Base-by-base conservation (phyloP, 2,329 filamentous ascomycete genomes). In the Xylaria sp. region DNA sequence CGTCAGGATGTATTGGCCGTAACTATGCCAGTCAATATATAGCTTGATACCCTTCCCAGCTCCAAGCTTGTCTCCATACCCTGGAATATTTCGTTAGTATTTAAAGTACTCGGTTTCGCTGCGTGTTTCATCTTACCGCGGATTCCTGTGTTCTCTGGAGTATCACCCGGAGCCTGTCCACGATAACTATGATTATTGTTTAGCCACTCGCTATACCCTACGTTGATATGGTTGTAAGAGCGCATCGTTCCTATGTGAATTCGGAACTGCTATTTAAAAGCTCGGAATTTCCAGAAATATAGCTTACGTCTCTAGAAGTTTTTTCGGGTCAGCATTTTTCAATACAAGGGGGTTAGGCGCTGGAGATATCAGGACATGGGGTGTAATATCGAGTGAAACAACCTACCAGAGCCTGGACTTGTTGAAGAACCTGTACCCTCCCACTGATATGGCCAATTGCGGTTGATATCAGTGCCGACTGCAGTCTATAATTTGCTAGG, bases 371-470 rank as follows among this genome's bases (percentile, higher is more conserved):
- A 28, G 10, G 18, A 43, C 36, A 43, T 3, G 13, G 4, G 9
- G 1, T 15, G 15, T 20, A 7, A 12, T 20, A 20, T 36, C 2
- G 28, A 20, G 25, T 18, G 18, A 51, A 61, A 36, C 9, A 7
- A 71, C 75, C 64, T 0, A 75, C 74, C 80, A 52, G 75, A 77
- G 73, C 85, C 86, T 46, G 85, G 84, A 72, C 84, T 78, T 3
- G 84, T 83, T 1, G 83, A 86, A 6, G 83, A 76, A 5, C 80
- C 80, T 41, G 76, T 71, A 41, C 81, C 79, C 23, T 77, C 79
- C 85, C 85, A 87, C 67, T 80, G 75, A 66, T 82, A 84, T 23
- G 83, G 80, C 85, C 85, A 87, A 76, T 87, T 87, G 55, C 86
- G 80, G 76, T 88, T 87, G 71, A 85, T 79, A 72, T 87, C 85